A percentile compares a stretch with the other conserved stretches of the same genome.
Conservation (phyloP, 2,329 filamentous ascomycete genomes). For the Alternaria ventricosa region DNA sequence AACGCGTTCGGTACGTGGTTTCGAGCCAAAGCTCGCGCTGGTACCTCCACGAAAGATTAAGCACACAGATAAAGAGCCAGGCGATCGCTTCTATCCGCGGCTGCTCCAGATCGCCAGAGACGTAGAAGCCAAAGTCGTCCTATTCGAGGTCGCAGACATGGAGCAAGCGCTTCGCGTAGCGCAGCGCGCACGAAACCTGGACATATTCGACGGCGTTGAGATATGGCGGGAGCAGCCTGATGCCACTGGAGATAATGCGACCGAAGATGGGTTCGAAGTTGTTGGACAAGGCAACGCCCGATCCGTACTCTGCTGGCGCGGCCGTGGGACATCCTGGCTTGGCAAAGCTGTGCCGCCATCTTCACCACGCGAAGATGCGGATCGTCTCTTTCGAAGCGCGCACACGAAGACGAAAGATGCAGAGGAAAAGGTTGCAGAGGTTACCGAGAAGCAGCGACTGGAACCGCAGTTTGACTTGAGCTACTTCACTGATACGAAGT, state of each 20-base stretch:
- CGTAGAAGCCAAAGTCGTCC: conserved; percentile 61
- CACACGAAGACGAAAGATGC: not conserved
- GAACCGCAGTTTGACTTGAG: conserved; percentile 3
- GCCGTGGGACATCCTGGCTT: conserved; percentile 38
- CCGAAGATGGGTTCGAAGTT: conserved; percentile 31
- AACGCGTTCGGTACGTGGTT: conserved; percentile 75
- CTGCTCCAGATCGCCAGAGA: conserved; percentile 63
- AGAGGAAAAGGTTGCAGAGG: not conserved
- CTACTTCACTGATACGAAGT: not conserved
- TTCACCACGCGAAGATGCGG: not conserved
- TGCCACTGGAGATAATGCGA: not conserved
- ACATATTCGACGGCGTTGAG: conserved; percentile 58
- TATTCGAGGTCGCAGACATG: conserved; percentile 76
- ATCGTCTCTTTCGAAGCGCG: not conserved
- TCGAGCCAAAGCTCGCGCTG: conserved; percentile 81
- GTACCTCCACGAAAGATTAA: conserved; percentile 53
- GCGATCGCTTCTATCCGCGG: conserved; percentile 71
- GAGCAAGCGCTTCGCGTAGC: conserved; percentile 71
- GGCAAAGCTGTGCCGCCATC: conserved; percentile 5
- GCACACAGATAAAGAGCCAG: conserved; percentile 32
- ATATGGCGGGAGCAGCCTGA: conserved; percentile 72
- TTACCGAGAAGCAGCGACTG: not conserved
- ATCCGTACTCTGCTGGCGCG: conserved; percentile 53
- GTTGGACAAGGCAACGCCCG: conserved; percentile 52
- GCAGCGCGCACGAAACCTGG: conserved; percentile 46